Conservation (phyloP, 2,329 filamentous ascomycete genomes). For the Knufia petricola region DNA sequence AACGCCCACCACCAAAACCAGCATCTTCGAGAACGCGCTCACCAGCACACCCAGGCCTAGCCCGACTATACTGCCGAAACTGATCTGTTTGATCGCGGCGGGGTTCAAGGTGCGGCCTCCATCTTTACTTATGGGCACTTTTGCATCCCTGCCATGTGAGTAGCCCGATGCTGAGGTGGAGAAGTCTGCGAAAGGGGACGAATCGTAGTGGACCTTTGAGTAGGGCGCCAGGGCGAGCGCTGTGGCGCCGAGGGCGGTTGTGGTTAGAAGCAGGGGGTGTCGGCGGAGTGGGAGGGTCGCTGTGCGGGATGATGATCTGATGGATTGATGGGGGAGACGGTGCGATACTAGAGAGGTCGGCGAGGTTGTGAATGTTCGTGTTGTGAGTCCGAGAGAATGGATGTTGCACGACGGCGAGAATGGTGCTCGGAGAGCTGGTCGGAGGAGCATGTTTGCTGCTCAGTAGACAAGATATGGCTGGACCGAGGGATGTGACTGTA, state of each 20-base stretch:
- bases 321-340: neutral
- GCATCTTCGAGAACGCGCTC: slow-evolving; percentile 35
- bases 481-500: too few species aligned
- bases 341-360: neutral
- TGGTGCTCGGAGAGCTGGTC: slow-evolving; percentile 14
- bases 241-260: slow-evolving; percentile 14
- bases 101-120: slow-evolving; percentile 19
- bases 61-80: slow-evolving; percentile 37
- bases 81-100: slow-evolving; percentile 34
- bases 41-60: slow-evolving; percentile 35
- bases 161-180: slow-evolving; percentile 16
- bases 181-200: slow-evolving; percentile 12
- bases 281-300: neutral
- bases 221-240: slow-evolving; percentile 17
- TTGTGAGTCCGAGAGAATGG: slow-evolving; percentile 6
- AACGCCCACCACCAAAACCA: slow-evolving; percentile 36
- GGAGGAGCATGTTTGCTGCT: slow-evolving; percentile 14
- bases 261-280: slow-evolving; percentile 2
- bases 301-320: neutral
- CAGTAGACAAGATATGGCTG: too few species aligned
- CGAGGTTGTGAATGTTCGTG: slow-evolving; percentile 9
- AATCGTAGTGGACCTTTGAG: slow-evolving; percentile 13
- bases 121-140: slow-evolving; percentile 19
- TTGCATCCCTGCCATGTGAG: slow-evolving; percentile 18
- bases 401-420: slow-evolving; percentile 9